Percentiles rank a stretch among this genome's conserved stretches.
Evolutionary conservation across 305 asterid species (phyloP).

Genomic region (Striga hermonthica): DNA sequence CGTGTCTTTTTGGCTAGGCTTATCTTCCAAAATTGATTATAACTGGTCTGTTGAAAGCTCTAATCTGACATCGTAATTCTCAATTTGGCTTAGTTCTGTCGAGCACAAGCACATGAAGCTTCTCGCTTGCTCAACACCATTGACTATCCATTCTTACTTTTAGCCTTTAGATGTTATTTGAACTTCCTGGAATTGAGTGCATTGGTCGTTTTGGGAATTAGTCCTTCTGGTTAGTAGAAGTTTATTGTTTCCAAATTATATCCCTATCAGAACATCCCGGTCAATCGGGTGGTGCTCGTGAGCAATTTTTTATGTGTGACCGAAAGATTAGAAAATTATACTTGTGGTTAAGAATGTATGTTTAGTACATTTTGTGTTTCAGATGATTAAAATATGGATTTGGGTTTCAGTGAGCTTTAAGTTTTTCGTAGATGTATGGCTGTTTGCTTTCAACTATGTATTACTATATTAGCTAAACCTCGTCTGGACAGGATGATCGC

Average conservation of each 20-base stretch:
- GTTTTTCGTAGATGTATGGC: not conserved
- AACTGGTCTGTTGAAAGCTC: not conserved
- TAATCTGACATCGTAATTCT: not conserved
- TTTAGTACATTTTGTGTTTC: not conserved
- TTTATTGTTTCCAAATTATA: slow-evolving; percentile 2
- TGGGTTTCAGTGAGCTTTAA: not conserved
- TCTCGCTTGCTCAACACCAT: not conserved
- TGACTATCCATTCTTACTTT: not conserved
- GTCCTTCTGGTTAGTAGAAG: slow-evolving; percentile 7
- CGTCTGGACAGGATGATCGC: slow-evolving; percentile 82
- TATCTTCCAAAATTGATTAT: not conserved
- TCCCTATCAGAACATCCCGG: slow-evolving; percentile 17
- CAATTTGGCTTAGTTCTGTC: not conserved
- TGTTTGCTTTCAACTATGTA: not conserved
- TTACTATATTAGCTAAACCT: slow-evolving; percentile 2
- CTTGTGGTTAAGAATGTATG: too few relatives aligned
- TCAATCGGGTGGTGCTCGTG: slow-evolving; percentile 13
- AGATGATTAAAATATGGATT: slow-evolving; percentile 24
- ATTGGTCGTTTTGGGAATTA: not conserved
- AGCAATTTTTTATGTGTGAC: slow-evolving; percentile 7
- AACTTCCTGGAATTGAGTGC: slow-evolving; percentile 2
- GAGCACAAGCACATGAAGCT: not conserved
- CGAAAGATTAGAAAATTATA: slow-evolving; percentile 17
- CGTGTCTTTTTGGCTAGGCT: not conserved
- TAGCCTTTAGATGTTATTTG: not conserved